A percentile compares a stretch with the other conserved stretches of the same genome.
phyloP scores from a whole-genome alignment of 495 filamentous ascomycete genomes.

The Amphirosellinia nigrospora region DNA sequence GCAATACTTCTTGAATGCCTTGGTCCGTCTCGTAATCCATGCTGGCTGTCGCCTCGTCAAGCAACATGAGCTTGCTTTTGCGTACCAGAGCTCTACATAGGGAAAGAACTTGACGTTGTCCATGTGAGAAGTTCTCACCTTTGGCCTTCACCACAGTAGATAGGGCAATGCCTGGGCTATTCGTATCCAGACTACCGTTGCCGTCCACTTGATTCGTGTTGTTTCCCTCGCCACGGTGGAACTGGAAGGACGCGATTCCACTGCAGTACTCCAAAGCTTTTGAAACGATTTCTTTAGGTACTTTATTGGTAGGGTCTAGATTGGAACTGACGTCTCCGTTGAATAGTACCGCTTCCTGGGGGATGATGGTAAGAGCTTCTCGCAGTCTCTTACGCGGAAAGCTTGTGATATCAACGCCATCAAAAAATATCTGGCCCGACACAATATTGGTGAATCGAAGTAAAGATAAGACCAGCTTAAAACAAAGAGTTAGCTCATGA shows the following conservation, averaged over 20 bases:
- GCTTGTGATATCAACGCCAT: conserved; percentile 57
- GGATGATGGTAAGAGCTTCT: conserved; percentile 59
- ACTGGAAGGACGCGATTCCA: conserved; percentile 53
- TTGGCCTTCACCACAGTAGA: conserved; percentile 54
- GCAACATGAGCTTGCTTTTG: conserved; percentile 56
- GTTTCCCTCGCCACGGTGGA: conserved; percentile 38
- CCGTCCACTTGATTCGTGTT: conserved; percentile 31
- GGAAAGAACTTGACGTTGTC: conserved; percentile 63
- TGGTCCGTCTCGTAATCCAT: conserved; percentile 63
- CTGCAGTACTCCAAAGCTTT: conserved; percentile 52
- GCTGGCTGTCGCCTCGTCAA: conserved; percentile 65
- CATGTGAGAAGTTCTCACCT: conserved; percentile 63
- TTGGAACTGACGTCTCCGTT: conserved; percentile 57
- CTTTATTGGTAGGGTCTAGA: conserved; percentile 55
- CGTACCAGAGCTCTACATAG: conserved; percentile 62
- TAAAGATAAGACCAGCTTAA: conserved; percentile 57
- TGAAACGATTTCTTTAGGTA: conserved; percentile 47
- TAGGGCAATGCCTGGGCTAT: conserved; percentile 42
- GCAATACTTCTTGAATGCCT: conserved; percentile 56
- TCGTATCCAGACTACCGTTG: conserved; percentile 32
- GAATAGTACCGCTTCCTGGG: conserved; percentile 64
- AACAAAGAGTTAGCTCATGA: conserved; percentile 27
- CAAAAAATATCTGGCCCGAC: conserved; percentile 56
- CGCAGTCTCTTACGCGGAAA: conserved; percentile 58
- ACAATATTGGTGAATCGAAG: conserved; percentile 60